Percentiles rank a stretch among this genome's conserved stretches.
Conservation (phyloP, 768 basidiomycete genomes). For the Leccinum subgranulosum region DNA sequence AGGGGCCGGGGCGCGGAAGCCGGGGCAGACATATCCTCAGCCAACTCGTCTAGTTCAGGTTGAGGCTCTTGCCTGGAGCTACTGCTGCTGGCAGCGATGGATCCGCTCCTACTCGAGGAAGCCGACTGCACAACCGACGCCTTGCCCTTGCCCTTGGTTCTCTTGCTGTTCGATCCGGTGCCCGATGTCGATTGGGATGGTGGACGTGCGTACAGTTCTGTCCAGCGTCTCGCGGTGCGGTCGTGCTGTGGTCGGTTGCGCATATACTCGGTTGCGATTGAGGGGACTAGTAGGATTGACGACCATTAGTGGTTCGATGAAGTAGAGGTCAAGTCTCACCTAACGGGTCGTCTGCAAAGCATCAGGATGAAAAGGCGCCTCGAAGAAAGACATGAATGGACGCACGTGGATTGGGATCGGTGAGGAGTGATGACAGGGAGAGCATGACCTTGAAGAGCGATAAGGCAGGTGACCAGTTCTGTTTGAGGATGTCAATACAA, state of each 20-base stretch:
- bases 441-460: conserved; percentile 94
- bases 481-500: conserved; percentile 90
- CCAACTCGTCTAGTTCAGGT: conserved; percentile 29
- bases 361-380: conserved; percentile 8
- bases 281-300: conserved; percentile 46
- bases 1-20: background rate
- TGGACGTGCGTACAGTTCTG: conserved; percentile 62
- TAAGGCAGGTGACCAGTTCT: conserved; percentile 91
- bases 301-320: background rate
- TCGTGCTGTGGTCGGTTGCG: conserved; percentile 72
- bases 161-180: conserved; percentile 11
- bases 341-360: conserved; percentile 59
- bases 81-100: conserved; percentile 5
- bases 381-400: conserved; percentile 8
- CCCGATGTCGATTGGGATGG: conserved; percentile 22
- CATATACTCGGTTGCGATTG: conserved; percentile 67
- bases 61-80: conserved; percentile 14
- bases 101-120: conserved; percentile 5
- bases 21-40: conserved; percentile 22
- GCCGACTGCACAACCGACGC: conserved; percentile 7
- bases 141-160: conserved; percentile 38
- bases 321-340: conserved; percentile 38
- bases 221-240: conserved; percentile 75
- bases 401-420: conserved; percentile 92
- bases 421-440: conserved; percentile 87